Conservation (phyloP, 2,329 filamentous ascomycete genomes). For the Clonostachys sp. region DNA sequence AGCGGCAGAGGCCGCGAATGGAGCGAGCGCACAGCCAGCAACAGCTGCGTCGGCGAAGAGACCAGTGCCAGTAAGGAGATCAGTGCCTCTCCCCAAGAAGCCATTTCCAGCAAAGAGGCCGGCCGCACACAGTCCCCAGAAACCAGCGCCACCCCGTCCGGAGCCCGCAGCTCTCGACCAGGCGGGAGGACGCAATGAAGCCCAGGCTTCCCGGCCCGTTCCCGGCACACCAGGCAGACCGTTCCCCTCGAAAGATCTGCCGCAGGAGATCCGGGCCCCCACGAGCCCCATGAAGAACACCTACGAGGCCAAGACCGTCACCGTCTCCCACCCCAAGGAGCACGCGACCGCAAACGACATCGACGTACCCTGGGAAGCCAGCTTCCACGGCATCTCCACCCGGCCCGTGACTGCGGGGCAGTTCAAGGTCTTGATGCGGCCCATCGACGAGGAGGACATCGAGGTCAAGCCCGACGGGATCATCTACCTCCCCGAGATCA, state of each 20-base stretch:
- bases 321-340: conserved; percentile 5
- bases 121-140: too few relatives aligned
- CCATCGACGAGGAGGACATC: conserved; percentile 69
- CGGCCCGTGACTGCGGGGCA: conserved; percentile 68
- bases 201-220: too few relatives aligned
- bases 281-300: too few relatives aligned
- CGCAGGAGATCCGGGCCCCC: too few relatives aligned
- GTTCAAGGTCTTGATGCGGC: conserved; percentile 61
- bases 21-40: not conserved
- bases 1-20: not conserved
- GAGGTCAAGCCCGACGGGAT: conserved; percentile 98
- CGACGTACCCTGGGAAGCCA: conserved; percentile 68
- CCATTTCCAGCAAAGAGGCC: too few relatives aligned
- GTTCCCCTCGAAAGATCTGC: too few relatives aligned
- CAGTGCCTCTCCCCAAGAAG: too few relatives aligned
- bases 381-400: conserved; percentile 73
- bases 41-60: not conserved
- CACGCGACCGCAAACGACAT: conserved; percentile 17
- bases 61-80: too few relatives aligned
- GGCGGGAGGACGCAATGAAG: too few relatives aligned
- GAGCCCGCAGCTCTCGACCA: too few relatives aligned
- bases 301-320: conserved; percentile 10
- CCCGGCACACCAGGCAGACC: too few relatives aligned
- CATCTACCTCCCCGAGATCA: conserved; percentile 95
- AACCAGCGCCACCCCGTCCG: too few relatives aligned